Evolutionary conservation across 2,329 filamentous ascomycete species (phyloP), one percentile per base, ranked within the genome.

Genomic region (Microdochium bolleyi): DNA sequence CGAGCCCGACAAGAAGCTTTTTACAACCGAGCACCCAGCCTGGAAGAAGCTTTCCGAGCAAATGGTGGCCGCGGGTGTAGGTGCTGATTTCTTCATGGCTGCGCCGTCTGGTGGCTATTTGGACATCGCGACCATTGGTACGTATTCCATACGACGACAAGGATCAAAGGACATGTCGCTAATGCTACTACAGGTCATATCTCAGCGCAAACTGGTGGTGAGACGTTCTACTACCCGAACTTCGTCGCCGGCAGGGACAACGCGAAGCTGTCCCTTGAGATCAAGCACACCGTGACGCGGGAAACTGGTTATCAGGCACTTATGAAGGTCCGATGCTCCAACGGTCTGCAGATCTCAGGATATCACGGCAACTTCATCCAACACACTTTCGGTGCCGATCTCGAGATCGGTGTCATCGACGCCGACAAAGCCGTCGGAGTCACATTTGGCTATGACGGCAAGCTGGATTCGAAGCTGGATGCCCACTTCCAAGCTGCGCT

Each of bases 281-380:
- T 99, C 58, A 83, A 85, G 59, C 92, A 96, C 64, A 84, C 89
- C 0, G 83, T 96, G 27, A 91, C 85, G 2, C 81, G 94, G 57
- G 92, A 96, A 68, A 96, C 92, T 49, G 94, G 94, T 22, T 97
- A 89, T 73, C 92, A 96, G 70, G 91, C 91, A 21, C 75, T 99
- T 61, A 95, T 99, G 89, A 99, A 99, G 76, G 92, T 99, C 54
- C 87, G 94, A 56, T 99, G 94, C 73, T 96, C 92, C 19, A 99
- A 96, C 62, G 94, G 94, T 19, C 77, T 99, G 51, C 94, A 99
- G 67, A 87, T 99, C 16, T 84, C 89, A 16, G 83, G 84, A n/a
- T 99, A 99, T 65, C 90, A 96, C 63, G 94, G 94, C 60, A 96
- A 95, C 71, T 99, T 97, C 66, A 82, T 95, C 50, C 94, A 99